phyloP scores from a whole-genome alignment of 2,329 filamentous ascomycete genomes.

The Ophiosphaerella korrae region DNA sequence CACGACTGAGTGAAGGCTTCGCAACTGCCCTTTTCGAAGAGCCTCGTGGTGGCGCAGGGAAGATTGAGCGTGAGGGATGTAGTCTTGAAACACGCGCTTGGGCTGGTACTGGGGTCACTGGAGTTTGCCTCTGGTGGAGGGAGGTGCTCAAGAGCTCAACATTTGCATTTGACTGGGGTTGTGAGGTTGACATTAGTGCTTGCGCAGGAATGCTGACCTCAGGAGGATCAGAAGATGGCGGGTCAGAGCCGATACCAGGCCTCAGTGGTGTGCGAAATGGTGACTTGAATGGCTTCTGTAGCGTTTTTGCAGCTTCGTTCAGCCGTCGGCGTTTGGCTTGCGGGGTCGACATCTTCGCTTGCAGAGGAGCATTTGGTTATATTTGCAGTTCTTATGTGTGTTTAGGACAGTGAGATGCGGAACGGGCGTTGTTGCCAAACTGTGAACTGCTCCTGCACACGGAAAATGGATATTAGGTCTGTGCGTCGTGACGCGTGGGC shows the following conservation, averaged over 20 bases:
- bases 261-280: constrained; percentile 61
- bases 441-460: too few relatives aligned
- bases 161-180: not conserved
- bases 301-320: constrained; percentile 61
- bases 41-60: constrained; percentile 15
- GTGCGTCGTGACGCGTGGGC: too few relatives aligned
- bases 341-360: constrained; percentile 53
- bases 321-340: constrained; percentile 68
- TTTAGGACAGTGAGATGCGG: not conserved
- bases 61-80: constrained; percentile 15
- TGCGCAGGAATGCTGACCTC: constrained; percentile 11
- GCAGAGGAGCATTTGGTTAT: constrained; percentile 15
- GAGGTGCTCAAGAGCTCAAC: not conserved
- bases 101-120: constrained; percentile 6
- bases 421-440: too few relatives aligned
- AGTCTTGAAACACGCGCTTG: constrained; percentile 15
- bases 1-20: constrained; percentile 35
- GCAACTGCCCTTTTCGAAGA: constrained; percentile 17
- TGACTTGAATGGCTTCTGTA: constrained; percentile 75
- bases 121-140: not conserved
- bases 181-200: not conserved
- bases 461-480: too few relatives aligned
- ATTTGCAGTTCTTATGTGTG: not conserved
- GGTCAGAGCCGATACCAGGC: constrained; percentile 25
- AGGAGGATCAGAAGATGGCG: constrained; percentile 32